Evolutionary conservation across 192 early-diverging fungal genomes (phyloP).

Genomic region (Lunasporangiospora selenospora): DNA sequence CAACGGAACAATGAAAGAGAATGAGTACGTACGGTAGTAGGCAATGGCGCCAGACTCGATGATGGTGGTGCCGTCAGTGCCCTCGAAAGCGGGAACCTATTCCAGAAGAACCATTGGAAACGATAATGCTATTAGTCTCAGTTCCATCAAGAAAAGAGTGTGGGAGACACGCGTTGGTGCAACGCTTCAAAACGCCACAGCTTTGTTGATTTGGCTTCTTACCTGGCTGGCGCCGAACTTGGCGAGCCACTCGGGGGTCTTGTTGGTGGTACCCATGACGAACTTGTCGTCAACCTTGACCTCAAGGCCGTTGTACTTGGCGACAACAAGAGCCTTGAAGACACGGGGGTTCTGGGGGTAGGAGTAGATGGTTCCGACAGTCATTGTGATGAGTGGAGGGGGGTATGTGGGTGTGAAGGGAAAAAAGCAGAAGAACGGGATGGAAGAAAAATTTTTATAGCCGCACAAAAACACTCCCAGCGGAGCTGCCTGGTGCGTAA

Average conservation of each 20-base stretch:
- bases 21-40: conserved; percentile 75
- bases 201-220: not conserved
- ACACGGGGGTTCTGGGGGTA: conserved; percentile 78
- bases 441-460: conserved; percentile 5
- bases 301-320: conserved; percentile 80
- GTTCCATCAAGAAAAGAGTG: not conserved
- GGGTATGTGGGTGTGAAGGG: not conserved
- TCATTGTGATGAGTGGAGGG: conserved; percentile 25
- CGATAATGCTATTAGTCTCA: not conserved
- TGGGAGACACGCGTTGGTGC: not conserved
- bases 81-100: conserved; percentile 85
- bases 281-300: conserved; percentile 69
- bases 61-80: conserved; percentile 75
- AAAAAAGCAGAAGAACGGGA: not conserved
- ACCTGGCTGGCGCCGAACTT: conserved; percentile 93
- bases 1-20: not conserved
- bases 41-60: conserved; percentile 91
- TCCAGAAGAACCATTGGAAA: not conserved
- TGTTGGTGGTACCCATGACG: conserved; percentile 74
- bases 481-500: too few species aligned
- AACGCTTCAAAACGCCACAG: not conserved
- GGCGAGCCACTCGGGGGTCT: conserved; percentile 81
- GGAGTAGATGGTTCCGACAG: conserved; percentile 58
- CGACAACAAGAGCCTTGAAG: conserved; percentile 68
- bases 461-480: not conserved